phyloP scores from a whole-genome alignment of 208 protist species.

The Herpetomonas muscarum region DNA sequence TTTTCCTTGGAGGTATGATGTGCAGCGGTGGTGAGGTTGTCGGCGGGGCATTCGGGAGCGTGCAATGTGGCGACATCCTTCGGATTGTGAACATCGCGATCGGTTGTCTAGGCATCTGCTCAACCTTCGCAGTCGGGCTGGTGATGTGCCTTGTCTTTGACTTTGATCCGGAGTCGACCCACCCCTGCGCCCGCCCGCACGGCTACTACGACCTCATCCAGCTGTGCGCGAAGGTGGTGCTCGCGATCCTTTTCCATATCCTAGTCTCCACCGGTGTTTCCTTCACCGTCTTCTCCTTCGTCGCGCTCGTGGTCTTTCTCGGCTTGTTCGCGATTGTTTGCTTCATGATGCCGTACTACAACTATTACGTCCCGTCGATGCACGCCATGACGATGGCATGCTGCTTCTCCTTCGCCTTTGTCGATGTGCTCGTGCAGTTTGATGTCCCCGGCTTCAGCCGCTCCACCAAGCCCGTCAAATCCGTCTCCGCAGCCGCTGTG shows the following conservation, averaged over 20 bases:
- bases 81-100: conserved; percentile 6
- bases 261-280: conserved; percentile 1
- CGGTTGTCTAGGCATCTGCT: conserved; percentile 9
- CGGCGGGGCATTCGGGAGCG: conserved; percentile 6
- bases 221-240: conserved; percentile 4
- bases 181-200: conserved; percentile 7
- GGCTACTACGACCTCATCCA: conserved; percentile 11
- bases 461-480: background rate
- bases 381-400: background rate
- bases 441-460: conserved; percentile 1
- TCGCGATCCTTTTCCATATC: conserved; percentile 14
- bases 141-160: conserved; percentile 11
- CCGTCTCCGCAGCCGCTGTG: conserved; percentile 1
- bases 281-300: background rate
- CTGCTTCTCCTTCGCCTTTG: background rate
- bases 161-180: conserved; percentile 1
- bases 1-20: conserved; percentile 11
- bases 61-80: background rate
- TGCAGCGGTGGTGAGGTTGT: conserved; percentile 3
- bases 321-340: background rate
- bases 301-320: conserved; percentile 2
- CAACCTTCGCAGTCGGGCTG: background rate
- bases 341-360: conserved; percentile 15
- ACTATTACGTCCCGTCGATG: background rate
- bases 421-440: conserved; percentile 3